A percentile compares a stretch with the other conserved stretches of the same genome.
Conservation (phyloP, 2,329 filamentous ascomycete species). For the Teratosphaeria nubilosa region DNA sequence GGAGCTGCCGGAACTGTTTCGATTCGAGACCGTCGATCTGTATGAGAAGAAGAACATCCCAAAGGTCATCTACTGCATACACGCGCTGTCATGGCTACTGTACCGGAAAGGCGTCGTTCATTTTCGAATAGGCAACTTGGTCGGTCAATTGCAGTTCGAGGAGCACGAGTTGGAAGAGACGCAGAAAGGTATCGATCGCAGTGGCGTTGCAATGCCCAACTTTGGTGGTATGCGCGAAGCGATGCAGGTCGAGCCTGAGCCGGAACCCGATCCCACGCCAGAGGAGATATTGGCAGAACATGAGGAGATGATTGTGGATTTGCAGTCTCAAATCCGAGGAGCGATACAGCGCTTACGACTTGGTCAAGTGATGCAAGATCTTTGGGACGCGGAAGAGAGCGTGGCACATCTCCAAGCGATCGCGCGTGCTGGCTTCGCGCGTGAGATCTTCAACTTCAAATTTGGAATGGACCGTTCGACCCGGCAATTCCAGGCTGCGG, state of each 20-base stretch:
- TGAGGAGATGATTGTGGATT: constrained; percentile 59
- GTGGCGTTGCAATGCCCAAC: constrained; percentile 91
- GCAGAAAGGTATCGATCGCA: constrained; percentile 92
- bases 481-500: constrained; percentile 65
- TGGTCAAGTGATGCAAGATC: constrained; percentile 70
- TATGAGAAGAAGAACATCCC: constrained; percentile 99
- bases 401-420: constrained; percentile 75
- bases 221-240: constrained; percentile 96
- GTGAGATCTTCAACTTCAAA: constrained; percentile 74
- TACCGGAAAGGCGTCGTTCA: constrained; percentile 90
- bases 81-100: constrained; percentile 93
- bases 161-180: constrained; percentile 95
- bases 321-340: constrained; percentile 80
- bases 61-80: constrained; percentile 98
- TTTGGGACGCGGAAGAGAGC: constrained; percentile 77
- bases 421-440: constrained; percentile 76
- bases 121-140: constrained; percentile 91
- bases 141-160: constrained; percentile 93
- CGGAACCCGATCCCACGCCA: constrained; percentile 68
- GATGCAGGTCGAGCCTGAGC: constrained; percentile 77
- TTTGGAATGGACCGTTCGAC: constrained; percentile 76
- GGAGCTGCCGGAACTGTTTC: constrained; percentile 86
- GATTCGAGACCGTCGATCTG: constrained; percentile 91
- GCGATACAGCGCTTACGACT: constrained; percentile 67
- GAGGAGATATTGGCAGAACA: constrained; percentile 76